These are phyloP conservation scores for Sclerospora graminicola DNA, from an alignment of 352 stramenopile species.

Conservation along the genomic window DNA sequence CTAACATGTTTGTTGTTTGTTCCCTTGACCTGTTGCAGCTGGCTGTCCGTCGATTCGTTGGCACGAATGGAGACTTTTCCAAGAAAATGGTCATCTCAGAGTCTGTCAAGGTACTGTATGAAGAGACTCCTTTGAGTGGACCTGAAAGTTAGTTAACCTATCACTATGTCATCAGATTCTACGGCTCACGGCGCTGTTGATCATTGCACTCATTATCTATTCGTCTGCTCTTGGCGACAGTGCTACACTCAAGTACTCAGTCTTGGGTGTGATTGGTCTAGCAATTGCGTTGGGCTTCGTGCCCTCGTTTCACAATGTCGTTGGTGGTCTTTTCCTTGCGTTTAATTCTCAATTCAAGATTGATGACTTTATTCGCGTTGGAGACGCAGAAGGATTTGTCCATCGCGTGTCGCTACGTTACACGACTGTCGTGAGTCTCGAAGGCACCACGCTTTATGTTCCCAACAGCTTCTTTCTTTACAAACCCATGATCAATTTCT, in stretches of 20 bases:
- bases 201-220: slow-evolving; percentile 82
- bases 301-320: slow-evolving; percentile 79
- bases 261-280: slow-evolving; percentile 72
- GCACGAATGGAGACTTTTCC: slow-evolving; percentile 67
- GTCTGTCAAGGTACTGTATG: slow-evolving; percentile 79
- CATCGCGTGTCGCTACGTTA: slow-evolving; percentile 78
- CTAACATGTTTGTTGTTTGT: slow-evolving; percentile 1
- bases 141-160: no score
- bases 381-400: slow-evolving; percentile 64
- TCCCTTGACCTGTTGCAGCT: slow-evolving; percentile 29
- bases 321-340: slow-evolving; percentile 78
- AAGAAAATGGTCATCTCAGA: slow-evolving; percentile 86
- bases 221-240: slow-evolving; percentile 65
- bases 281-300: slow-evolving; percentile 81
- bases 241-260: slow-evolving; percentile 70
- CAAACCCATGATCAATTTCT: slow-evolving; percentile 86
- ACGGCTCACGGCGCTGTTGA: slow-evolving; percentile 58
- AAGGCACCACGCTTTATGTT: slow-evolving; percentile 73
- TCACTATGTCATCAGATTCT: slow-evolving; percentile 35
- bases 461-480: slow-evolving; percentile 87
- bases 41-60: slow-evolving; percentile 67
- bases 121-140: no score
- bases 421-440: slow-evolving; percentile 72
- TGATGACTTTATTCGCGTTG: slow-evolving; percentile 79
- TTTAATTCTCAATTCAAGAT: slow-evolving; percentile 87